Evolutionary conservation across 1,284 basidiomycete genomes (phyloP).

Genomic region (Ceratobasidium sp.): DNA sequence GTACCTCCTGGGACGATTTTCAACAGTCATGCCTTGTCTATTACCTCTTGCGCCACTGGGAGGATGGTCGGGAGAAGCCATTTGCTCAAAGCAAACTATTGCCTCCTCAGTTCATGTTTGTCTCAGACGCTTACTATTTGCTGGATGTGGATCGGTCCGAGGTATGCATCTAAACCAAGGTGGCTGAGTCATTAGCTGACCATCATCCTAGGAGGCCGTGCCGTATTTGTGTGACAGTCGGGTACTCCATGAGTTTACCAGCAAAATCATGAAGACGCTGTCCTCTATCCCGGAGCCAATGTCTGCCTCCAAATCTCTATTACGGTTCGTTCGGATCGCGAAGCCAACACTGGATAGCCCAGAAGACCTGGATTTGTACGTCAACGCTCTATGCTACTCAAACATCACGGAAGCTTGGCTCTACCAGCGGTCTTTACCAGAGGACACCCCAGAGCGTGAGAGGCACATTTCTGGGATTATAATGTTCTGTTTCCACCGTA

Average conservation of each 20-base stretch:
- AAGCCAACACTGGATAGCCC: constrained; percentile 71
- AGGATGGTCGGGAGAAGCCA: constrained; percentile 64
- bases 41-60: constrained; percentile 76
- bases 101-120: constrained; percentile 71
- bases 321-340: constrained; percentile 71
- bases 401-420: constrained; percentile 74
- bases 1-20: constrained; percentile 69
- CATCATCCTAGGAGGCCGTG: constrained; percentile 57
- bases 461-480: constrained; percentile 67
- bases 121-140: constrained; percentile 81
- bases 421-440: constrained; percentile 71
- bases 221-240: constrained; percentile 74
- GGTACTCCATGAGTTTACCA: constrained; percentile 72
- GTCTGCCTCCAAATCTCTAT: constrained; percentile 54
- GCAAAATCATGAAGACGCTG: constrained; percentile 74
- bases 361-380: constrained; percentile 70
- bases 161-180: constrained; percentile 29
- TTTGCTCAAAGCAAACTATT: constrained; percentile 66
- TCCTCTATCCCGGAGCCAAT: constrained; percentile 58
- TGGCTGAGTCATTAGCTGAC: background rate
- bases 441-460: constrained; percentile 55
- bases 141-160: constrained; percentile 64
- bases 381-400: constrained; percentile 67
- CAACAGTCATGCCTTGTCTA: constrained; percentile 81
- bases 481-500: constrained; percentile 72